phyloP scores from a whole-genome alignment of 2,329 filamentous ascomycete genomes.

The Emergomyces africanus region DNA sequence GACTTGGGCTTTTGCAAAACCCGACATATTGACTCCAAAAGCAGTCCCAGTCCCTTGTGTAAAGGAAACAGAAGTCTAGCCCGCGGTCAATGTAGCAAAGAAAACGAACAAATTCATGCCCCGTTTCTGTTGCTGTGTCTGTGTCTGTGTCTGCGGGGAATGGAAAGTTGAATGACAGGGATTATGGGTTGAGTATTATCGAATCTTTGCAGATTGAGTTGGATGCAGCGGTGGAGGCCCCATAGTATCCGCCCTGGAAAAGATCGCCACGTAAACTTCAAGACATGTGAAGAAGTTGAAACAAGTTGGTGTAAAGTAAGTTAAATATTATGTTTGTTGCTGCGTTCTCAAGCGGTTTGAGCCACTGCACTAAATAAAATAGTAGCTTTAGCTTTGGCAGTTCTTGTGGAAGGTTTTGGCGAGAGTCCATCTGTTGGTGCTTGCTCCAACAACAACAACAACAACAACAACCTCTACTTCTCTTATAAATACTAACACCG shows the following conservation, averaged over 20 bases:
- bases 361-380: too few relatives aligned
- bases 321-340: neutral
- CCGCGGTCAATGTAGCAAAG: neutral
- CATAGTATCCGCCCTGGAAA: neutral
- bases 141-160: neutral
- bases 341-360: too few relatives aligned
- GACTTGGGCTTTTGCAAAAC: slow-evolving; percentile 15
- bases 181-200: neutral
- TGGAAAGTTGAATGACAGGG: neutral
- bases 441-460: too few relatives aligned
- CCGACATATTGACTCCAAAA: neutral
- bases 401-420: neutral
- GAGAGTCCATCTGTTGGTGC: neutral
- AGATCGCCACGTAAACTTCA: neutral
- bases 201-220: neutral
- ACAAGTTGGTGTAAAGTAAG: neutral
- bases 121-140: neutral
- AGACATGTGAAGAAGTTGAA: neutral
- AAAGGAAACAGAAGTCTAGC: neutral
- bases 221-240: neutral
- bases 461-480: too few relatives aligned
- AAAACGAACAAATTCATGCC: neutral
- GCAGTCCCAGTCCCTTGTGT: neutral
- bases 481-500: too few relatives aligned
- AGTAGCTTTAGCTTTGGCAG: too few relatives aligned